Base-by-base conservation (phyloP, 2,329 filamentous ascomycete genomes). In the Diplodia intermedia region DNA sequence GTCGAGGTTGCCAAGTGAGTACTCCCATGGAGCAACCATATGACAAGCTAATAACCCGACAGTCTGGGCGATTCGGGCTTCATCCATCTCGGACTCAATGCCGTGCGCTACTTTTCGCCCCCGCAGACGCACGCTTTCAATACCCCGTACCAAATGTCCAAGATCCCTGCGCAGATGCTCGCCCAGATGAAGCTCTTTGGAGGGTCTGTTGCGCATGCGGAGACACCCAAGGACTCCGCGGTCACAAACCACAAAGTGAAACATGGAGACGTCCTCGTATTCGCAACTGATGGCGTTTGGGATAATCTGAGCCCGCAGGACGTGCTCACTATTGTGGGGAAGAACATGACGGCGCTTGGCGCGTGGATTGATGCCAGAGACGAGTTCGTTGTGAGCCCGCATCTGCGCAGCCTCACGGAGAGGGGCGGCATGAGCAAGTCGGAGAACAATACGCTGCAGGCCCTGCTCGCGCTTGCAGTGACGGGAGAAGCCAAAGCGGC, bases 81-180 rank as follows among this genome's bases (percentile, higher is more conserved):
- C 78, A 86, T 98, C 67, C 90, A 97, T 70, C 84, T 98, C 69
- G 89, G 93, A 15, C 86, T 92, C 31, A 96, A 94, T 72, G 92
- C 91, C 15, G 91, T 99, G 38, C 90, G 95, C 78, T 87, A 90
- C 67, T 90, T 89, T 75, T 97, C 93, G 1, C 87, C 89, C 57
- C 91, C 93, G 29, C 95, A 99, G 80, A 97, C 93, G 0, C 95
- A 99, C 79, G 93, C 90, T 53, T 99, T 99, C 86, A 99, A 99
- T 80, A 98, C 95, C 0, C 95, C 95, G 0, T 99, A 92, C 76
- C 95, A 99, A 79, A 86, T 99, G 50, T 94, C 93, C 66, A 89
- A 97, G 65, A 90, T 97, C 8, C 94, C 95, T 0, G 87, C 90
- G 3, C 88, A 87, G 73, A 90, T 97, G 80, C 86, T 93, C 68